These are phyloP conservation scores for Echites panduratus DNA, from an alignment of 257 asterid genomes.

Conservation along the genomic window DNA sequence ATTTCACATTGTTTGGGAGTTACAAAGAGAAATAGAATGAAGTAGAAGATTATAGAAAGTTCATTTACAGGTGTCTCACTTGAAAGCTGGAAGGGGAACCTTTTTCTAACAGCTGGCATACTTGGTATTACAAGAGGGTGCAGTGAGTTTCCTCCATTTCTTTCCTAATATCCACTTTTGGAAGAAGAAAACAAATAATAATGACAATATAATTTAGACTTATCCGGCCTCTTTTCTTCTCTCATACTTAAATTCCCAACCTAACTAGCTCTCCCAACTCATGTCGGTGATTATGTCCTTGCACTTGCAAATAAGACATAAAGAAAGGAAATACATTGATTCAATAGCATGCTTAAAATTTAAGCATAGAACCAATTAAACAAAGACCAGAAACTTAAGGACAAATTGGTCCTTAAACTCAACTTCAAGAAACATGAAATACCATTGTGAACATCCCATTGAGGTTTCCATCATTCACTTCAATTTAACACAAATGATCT, in stretches of 20 bases:
- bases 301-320: neutral
- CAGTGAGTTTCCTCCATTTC: neutral
- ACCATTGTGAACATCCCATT: neutral
- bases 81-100: neutral
- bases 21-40: neutral
- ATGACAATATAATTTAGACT: neutral
- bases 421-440: neutral
- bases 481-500: neutral
- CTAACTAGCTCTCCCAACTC: neutral
- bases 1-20: neutral
- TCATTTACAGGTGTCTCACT: neutral
- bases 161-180: constrained; percentile 1
- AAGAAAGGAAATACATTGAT: neutral
- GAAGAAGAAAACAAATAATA: neutral
- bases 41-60: neutral
- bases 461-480: neutral
- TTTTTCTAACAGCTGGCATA: neutral
- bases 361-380: neutral
- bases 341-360: no score
- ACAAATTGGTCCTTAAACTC: neutral
- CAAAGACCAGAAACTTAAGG: neutral
- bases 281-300: neutral
- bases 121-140: neutral
- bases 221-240: neutral
- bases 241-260: neutral